Evolutionary conservation across 169 alveolate species (phyloP).

Genomic region (Plasmodium adleri): DNA sequence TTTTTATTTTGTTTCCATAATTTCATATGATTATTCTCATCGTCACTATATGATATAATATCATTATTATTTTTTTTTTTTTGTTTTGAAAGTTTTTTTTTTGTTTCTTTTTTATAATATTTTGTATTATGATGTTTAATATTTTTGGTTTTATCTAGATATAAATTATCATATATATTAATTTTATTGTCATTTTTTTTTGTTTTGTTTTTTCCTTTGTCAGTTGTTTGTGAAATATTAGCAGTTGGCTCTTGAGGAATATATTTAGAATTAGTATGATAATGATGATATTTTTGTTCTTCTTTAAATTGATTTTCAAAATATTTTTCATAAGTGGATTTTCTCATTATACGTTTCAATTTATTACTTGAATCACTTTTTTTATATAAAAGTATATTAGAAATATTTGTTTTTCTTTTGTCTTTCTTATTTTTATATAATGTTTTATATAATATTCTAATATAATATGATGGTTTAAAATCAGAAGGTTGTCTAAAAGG

Average conservation of each 20-base stretch:
- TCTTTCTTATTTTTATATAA: conserved; percentile 33
- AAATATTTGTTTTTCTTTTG: conserved; percentile 13
- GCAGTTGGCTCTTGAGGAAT: not conserved
- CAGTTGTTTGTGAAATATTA: not conserved
- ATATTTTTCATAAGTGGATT: conserved; percentile 61
- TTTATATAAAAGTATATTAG: conserved; percentile 14
- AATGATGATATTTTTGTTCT: conserved; percentile 24
- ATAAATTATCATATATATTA: not conserved
- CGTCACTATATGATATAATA: not conserved
- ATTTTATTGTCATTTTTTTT: not conserved
- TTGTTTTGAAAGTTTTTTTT: not conserved
- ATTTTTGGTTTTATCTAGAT: not conserved
- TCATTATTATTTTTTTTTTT: not conserved
- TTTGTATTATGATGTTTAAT: too few species aligned
- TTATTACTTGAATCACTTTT: conserved; percentile 25
- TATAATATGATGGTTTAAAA: conserved; percentile 73
- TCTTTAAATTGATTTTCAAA: conserved; percentile 49
- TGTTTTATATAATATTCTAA: conserved; percentile 67
- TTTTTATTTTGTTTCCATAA: conserved; percentile 1
- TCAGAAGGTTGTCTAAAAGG: conserved; percentile 48
- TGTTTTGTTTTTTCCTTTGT: not conserved
- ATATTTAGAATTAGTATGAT: not conserved
- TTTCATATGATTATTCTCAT: not conserved
- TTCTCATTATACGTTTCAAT: conserved; percentile 25
- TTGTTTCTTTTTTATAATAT: not conserved